Percentiles rank a stretch among this genome's conserved stretches.
Conservation (phyloP, 495 filamentous ascomycete genomes). For the Neurospora hispaniola region DNA sequence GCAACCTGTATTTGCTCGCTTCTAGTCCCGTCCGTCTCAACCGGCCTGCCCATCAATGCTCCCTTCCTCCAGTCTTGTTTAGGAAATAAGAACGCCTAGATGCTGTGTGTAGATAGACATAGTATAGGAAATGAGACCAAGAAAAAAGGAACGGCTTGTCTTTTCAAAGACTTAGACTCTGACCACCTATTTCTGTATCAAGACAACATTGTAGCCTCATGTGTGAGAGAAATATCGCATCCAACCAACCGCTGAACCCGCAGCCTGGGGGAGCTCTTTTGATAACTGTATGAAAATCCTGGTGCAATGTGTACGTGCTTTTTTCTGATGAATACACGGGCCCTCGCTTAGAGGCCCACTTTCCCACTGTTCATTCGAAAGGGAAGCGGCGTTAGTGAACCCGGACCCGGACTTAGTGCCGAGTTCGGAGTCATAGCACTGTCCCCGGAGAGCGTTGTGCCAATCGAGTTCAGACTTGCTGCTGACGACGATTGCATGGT, state of each 20-base stretch:
- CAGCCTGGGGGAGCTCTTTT: neutral
- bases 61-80: neutral
- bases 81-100: neutral
- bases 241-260: neutral
- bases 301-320: neutral
- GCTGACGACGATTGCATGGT: slow-evolving; percentile 34
- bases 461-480: slow-evolving; percentile 29
- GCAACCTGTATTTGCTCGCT: neutral
- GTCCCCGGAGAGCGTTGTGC: slow-evolving; percentile 27
- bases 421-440: slow-evolving; percentile 22
- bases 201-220: neutral
- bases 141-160: neutral
- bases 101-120: neutral
- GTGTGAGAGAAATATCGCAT: neutral
- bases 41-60: neutral
- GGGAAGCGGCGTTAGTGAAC: slow-evolving; percentile 9
- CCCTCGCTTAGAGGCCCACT: slow-evolving; percentile 16
- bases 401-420: slow-evolving; percentile 29
- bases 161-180: neutral
- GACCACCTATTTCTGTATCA: neutral
- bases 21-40: neutral
- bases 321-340: neutral
- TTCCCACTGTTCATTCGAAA: slow-evolving; percentile 19
- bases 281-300: neutral
- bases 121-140: neutral